Conservation (phyloP, 345 rosid genomes). For the Conringia planisiliqua region DNA sequence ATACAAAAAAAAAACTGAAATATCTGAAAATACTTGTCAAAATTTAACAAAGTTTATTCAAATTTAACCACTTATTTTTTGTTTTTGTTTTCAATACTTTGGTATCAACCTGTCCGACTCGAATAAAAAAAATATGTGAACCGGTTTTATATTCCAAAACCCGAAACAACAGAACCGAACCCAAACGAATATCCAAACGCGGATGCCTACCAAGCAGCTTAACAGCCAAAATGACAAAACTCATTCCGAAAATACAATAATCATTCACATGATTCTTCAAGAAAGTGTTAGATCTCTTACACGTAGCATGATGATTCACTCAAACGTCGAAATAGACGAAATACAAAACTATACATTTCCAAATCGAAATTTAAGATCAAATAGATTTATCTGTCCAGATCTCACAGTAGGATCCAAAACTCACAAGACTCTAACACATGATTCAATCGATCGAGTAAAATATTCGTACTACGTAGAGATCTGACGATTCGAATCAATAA, state of each 20-base stretch:
- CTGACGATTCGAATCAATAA: constrained; percentile 1
- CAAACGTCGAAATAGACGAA: neutral
- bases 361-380: neutral
- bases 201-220: too few relatives aligned
- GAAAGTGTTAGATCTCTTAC: neutral
- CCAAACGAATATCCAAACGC: too few relatives aligned
- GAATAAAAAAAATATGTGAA: too few relatives aligned
- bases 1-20: too few relatives aligned
- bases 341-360: neutral
- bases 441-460: neutral
- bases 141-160: too few relatives aligned
- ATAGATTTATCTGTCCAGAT: neutral
- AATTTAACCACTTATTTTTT: too few relatives aligned
- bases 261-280: neutral
- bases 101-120: too few relatives aligned
- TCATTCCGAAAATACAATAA: neutral
- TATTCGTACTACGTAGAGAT: neutral
- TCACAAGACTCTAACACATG: neutral
- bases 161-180: too few relatives aligned
- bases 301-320: neutral
- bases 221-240: neutral
- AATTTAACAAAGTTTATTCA: too few relatives aligned
- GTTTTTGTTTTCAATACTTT: too few relatives aligned
- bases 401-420: neutral
- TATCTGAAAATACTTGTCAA: too few relatives aligned